phyloP scores from a whole-genome alignment of 2,329 filamentous ascomycete species.

The Geoglossum cookeanum region DNA sequence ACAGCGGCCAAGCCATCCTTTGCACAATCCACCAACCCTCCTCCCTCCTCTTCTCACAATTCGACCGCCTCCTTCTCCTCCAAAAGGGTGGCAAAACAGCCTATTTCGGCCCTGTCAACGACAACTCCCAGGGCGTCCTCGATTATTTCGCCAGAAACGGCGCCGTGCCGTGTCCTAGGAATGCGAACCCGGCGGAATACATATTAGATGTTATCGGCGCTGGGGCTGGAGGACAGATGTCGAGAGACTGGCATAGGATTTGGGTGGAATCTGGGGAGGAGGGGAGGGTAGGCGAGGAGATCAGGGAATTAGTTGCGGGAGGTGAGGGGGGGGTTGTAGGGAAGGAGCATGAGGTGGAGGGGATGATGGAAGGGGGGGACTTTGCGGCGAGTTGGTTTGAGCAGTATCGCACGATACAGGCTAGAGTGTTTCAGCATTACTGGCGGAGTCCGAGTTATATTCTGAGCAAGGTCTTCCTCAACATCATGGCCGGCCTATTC shows the following conservation, averaged over 20 bases:
- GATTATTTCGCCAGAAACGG: conserved; percentile 35
- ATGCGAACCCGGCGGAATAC: conserved; percentile 34
- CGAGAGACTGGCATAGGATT: no score
- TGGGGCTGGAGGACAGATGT: no score
- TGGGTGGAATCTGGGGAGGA: no score
- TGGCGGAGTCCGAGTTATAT: conserved; percentile 46
- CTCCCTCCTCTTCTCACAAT: conserved; percentile 44
- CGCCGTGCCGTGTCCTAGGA: conserved; percentile 29
- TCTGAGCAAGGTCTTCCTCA: conserved; percentile 23
- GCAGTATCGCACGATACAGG: conserved; percentile 25
- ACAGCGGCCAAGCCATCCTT: conserved; percentile 46
- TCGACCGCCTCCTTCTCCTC: conserved; percentile 45
- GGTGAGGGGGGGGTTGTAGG: no score
- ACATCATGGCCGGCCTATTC: conserved; percentile 44
- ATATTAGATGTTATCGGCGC: conserved; percentile 38
- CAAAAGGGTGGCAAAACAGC: conserved; percentile 45
- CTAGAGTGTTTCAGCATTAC: conserved; percentile 40
- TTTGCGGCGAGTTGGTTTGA: no score
- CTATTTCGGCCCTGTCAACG: conserved; percentile 41
- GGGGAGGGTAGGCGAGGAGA: no score
- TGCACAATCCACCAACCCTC: conserved; percentile 56
- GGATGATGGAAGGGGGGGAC: no score
- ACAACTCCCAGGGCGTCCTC: conserved; percentile 22
- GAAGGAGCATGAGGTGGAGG: no score
- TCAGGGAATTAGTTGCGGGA: no score